Conservation (phyloP, 2,329 filamentous ascomycete genomes). For the Chrysoporthe deuterocubensis region DNA sequence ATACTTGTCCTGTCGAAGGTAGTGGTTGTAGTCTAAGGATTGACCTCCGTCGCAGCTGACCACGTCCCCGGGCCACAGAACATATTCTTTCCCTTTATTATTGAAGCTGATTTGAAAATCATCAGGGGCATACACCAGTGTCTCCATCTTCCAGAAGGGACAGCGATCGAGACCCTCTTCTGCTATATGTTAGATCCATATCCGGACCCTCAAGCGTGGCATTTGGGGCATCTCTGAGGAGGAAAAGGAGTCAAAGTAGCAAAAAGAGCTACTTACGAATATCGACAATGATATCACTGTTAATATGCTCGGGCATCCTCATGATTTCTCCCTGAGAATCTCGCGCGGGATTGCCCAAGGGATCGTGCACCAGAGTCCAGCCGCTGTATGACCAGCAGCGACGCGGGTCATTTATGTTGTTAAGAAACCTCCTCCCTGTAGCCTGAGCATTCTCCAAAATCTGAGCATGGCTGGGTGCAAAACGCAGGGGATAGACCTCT, state of each 20-base stretch:
- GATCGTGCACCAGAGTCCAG: neutral
- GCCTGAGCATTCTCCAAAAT: neutral
- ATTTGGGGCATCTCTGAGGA: neutral
- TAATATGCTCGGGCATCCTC: constrained; percentile 2
- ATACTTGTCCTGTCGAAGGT: neutral
- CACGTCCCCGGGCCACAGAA: neutral
- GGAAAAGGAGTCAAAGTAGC: neutral
- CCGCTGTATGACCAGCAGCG: neutral
- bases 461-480: neutral
- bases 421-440: neutral
- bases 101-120: too few species aligned
- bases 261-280: neutral
- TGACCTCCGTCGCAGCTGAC: neutral
- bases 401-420: neutral
- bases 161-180: neutral
- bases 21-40: neutral
- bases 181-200: neutral
- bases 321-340: neutral
- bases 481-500: neutral
- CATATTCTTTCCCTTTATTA: too few species aligned
- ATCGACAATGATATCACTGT: constrained; percentile 15
- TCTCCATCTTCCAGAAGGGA: neutral
- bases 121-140: too few species aligned
- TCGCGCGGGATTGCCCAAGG: neutral
- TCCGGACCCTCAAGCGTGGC: neutral